Conservation (phyloP, 2,329 filamentous ascomycete genomes). For the Stagonosporopsis tanaceti region DNA sequence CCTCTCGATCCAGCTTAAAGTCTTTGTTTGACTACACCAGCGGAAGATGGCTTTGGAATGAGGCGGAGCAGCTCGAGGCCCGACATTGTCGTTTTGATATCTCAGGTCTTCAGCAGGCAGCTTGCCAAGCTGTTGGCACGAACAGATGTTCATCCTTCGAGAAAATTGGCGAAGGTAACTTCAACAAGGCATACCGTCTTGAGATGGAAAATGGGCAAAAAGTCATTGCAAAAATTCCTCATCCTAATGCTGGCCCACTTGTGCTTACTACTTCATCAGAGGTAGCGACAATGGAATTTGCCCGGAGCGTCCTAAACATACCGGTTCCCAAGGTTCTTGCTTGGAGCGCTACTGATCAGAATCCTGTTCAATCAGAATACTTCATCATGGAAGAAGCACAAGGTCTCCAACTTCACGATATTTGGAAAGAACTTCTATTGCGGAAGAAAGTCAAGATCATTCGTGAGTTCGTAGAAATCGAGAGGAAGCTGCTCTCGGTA, state of each 20-base stretch:
- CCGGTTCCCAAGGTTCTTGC: slow-evolving; percentile 36
- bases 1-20: background rate
- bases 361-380: slow-evolving; percentile 40
- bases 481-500: slow-evolving; percentile 40
- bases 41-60: slow-evolving; percentile 31
- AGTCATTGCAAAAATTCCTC: slow-evolving; percentile 32
- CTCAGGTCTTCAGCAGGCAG: background rate
- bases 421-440: slow-evolving; percentile 34
- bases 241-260: slow-evolving; percentile 31
- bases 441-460: slow-evolving; percentile 31
- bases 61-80: slow-evolving; percentile 24
- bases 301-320: slow-evolving; percentile 24
- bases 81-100: slow-evolving; percentile 27
- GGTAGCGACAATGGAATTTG: slow-evolving; percentile 25
- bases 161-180: slow-evolving; percentile 40
- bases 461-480: slow-evolving; percentile 38
- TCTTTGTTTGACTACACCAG: slow-evolving; percentile 27
- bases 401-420: slow-evolving; percentile 32
- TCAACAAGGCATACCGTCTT: slow-evolving; percentile 35
- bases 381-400: slow-evolving; percentile 43
- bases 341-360: slow-evolving; percentile 34
- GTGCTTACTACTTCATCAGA: slow-evolving; percentile 20
- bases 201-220: slow-evolving; percentile 28
- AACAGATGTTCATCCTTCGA: slow-evolving; percentile 16
- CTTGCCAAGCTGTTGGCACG: slow-evolving; percentile 8